Percentiles rank a stretch among this genome's conserved stretches.
These are phyloP conservation scores for Alopecurus myosuroides DNA, from an alignment of 176 grass and related monocot genomes.

Conservation along the genomic window DNA sequence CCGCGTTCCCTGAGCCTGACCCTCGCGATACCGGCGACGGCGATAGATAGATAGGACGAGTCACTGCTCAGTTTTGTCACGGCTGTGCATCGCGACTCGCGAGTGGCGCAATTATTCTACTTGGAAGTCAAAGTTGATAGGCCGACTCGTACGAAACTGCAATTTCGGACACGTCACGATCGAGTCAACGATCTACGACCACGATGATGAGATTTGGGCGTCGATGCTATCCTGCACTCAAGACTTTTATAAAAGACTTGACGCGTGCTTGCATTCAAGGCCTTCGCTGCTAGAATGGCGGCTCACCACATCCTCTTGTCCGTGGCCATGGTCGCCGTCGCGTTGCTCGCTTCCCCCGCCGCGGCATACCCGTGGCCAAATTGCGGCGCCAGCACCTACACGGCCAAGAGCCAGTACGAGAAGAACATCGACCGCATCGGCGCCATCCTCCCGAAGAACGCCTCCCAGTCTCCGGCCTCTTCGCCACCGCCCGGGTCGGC, in stretches of 20 bases:
- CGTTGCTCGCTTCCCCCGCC: not conserved
- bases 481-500: constrained; percentile 3
- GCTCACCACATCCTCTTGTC: not conserved
- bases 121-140: not conserved
- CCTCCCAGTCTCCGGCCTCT: not conserved
- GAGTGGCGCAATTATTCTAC: not conserved
- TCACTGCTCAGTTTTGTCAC: not conserved
- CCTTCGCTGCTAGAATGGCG: not conserved
- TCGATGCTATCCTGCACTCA: not conserved
- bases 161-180: no score
- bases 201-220: no score
- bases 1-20: not conserved
- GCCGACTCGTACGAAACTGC: not conserved
- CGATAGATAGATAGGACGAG: not conserved
- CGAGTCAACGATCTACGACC: no score
- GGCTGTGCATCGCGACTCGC: not conserved
- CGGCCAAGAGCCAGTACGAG: constrained; percentile 30
- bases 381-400: not conserved
- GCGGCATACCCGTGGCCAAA: not conserved
- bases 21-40: no score
- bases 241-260: not conserved
- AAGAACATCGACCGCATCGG: constrained; percentile 20
- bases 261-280: not conserved
- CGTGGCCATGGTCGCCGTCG: not conserved
- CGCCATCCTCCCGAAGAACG: constrained; percentile 11